phyloP scores from a whole-genome alignment of 2,329 filamentous ascomycete species.

The Cladosporium sphaerospermum region DNA sequence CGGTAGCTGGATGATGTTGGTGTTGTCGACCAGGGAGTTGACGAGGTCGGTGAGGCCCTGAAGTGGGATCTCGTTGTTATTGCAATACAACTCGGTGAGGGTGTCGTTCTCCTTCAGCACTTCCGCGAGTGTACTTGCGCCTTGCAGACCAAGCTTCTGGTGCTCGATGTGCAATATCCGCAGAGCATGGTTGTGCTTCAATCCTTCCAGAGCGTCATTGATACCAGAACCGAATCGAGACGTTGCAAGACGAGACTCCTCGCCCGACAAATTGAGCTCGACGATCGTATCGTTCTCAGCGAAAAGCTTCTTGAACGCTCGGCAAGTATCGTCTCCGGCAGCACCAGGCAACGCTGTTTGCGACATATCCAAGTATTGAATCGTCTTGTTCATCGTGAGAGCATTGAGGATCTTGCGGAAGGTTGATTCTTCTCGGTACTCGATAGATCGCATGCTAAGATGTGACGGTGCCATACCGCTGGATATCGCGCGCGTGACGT shows the following conservation, averaged over 20 bases:
- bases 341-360: conserved; percentile 64
- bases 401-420: conserved; percentile 60
- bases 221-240: conserved; percentile 63
- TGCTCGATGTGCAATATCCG: conserved; percentile 59
- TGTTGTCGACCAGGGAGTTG: conserved; percentile 62
- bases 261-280: conserved; percentile 64
- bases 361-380: conserved; percentile 62
- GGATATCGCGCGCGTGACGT: conserved; percentile 48
- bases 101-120: conserved; percentile 60
- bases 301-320: conserved; percentile 57
- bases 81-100: conserved; percentile 61
- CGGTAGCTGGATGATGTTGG: conserved; percentile 55
- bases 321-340: conserved; percentile 60
- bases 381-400: conserved; percentile 55
- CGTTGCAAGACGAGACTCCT: conserved; percentile 64
- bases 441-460: conserved; percentile 61
- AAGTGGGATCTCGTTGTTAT: conserved; percentile 66
- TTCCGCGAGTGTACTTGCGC: conserved; percentile 62
- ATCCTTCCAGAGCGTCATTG: conserved; percentile 57
- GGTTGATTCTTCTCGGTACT: conserved; percentile 59
- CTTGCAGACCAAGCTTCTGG: conserved; percentile 63
- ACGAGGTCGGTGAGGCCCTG: conserved; percentile 64
- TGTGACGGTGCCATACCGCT: conserved; percentile 53
- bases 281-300: conserved; percentile 60
- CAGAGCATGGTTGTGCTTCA: conserved; percentile 58